Conservation (phyloP, 2,329 filamentous ascomycete genomes). For the Clonostachys chloroleuca region DNA sequence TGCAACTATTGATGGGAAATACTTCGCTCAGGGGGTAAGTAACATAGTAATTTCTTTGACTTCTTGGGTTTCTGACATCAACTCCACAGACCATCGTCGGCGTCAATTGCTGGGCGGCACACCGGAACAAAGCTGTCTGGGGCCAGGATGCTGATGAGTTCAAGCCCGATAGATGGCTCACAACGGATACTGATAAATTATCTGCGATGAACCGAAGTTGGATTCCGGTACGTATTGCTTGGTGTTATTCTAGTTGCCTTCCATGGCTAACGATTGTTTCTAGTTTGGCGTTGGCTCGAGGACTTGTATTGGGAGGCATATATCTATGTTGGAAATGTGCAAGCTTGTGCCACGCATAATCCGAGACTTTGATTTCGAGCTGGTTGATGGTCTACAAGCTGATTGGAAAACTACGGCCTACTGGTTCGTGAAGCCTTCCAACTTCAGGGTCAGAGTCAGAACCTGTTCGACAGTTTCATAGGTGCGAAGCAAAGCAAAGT, state of each 20-base stretch:
- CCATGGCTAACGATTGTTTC: conserved; percentile 27
- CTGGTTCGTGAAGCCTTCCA: conserved; percentile 1
- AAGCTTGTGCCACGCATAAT: conserved; percentile 41
- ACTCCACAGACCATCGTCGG: conserved; percentile 28
- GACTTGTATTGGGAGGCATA: conserved; percentile 32
- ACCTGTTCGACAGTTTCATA: no score
- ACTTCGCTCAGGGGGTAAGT: conserved; percentile 19
- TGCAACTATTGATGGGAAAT: conserved; percentile 25
- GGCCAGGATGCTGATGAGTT: conserved; percentile 35
- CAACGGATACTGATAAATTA: conserved; percentile 8
- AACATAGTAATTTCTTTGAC: background rate
- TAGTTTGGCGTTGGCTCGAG: conserved; percentile 35
- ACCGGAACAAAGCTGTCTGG: conserved; percentile 28
- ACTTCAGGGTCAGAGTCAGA: background rate
- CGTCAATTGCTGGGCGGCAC: conserved; percentile 40
- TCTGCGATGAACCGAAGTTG: conserved; percentile 1
- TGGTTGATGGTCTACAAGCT: conserved; percentile 1
- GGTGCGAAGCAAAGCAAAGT: no score
- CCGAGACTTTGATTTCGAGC: conserved; percentile 24
- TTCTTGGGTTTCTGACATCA: background rate
- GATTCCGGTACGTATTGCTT: conserved; percentile 6
- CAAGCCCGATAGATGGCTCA: conserved; percentile 30
- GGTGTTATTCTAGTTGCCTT: conserved; percentile 8
- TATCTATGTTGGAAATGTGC: conserved; percentile 33
- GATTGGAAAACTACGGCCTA: background rate